Evolutionary conservation across 371 early-diverging fungal genomes (phyloP), one percentile per base, ranked within the genome.

Genomic region (Batkoa obscura): DNA sequence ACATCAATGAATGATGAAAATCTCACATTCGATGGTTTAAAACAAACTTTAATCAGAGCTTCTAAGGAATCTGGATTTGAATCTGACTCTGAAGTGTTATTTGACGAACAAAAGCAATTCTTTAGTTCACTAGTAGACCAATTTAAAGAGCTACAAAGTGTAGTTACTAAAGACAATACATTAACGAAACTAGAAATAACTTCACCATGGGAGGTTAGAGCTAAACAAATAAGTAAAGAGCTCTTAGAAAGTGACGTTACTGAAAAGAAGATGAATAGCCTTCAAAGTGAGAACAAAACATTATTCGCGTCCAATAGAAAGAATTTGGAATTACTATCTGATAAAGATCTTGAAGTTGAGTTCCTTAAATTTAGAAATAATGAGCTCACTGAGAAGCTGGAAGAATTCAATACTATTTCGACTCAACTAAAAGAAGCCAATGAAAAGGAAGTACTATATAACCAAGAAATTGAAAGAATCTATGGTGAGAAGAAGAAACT

Each of bases 131-230:
- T n/a, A n/a, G n/a, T n/a, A n/a, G n/a, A n/a, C n/a, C n/a, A n/a
- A n/a, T n/a, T n/a, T n/a, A 60, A 50, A 15, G 43, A n/a, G 3
- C 34, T 33, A 13, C 31, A 51, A 35, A 35, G 31, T 30, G 31
- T 33, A 4, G 13, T 47, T 31, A n/a, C n/a, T n/a, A 3, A 13
- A 47, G 47, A 47, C 23, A 6, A n/a, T 4, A 31, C 47, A 51
- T 23, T 38, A 1, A 41, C 66, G 2, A 71, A 70, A 3, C n/a
- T n/a, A n/a, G n/a, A n/a, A n/a, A 65, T 66, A n/a, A n/a, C n/a
- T n/a, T n/a, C 80, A 48, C 90, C 90, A 9, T 90, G 94, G 94
- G 62, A 76, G 35, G 69, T 68, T 58, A 76, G 92, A 10, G 85
- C 90, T n/a, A 74, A 78, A 43, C 75, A 78, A 42, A 73, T 89